phyloP scores from a whole-genome alignment of 768 basidiomycete genomes.

The Pholiota microspora region DNA sequence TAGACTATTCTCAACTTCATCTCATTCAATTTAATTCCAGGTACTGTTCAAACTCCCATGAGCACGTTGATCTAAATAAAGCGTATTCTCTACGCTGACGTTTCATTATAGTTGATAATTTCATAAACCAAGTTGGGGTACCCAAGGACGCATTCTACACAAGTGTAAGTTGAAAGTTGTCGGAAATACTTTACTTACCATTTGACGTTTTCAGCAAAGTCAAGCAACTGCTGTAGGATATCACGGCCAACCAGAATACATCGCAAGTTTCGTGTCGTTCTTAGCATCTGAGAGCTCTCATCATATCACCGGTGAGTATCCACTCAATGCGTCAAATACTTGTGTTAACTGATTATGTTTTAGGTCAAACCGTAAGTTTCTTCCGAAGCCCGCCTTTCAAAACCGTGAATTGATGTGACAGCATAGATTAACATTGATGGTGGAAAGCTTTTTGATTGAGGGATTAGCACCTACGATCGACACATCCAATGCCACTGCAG shows the following conservation, averaged over 20 bases:
- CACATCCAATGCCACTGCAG: too few relatives aligned
- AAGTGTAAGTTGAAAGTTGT: neutral
- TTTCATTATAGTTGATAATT: neutral
- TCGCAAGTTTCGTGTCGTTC: slow-evolving; percentile 33
- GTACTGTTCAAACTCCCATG: slow-evolving; percentile 24
- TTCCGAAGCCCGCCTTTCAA: neutral
- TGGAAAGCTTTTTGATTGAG: slow-evolving; percentile 8
- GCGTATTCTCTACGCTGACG: neutral
- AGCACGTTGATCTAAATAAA: too few relatives aligned
- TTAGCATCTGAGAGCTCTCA: slow-evolving; percentile 31
- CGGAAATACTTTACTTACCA: too few relatives aligned
- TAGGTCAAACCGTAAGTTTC: slow-evolving; percentile 8
- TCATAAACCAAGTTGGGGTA: neutral
- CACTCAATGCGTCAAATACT: neutral
- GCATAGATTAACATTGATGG: slow-evolving; percentile 9
- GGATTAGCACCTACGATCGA: neutral
- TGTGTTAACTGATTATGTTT: neutral
- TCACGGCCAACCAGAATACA: slow-evolving; percentile 27
- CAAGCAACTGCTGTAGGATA: slow-evolving; percentile 15
- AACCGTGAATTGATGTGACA: neutral
- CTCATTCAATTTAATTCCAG: neutral
- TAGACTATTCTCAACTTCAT: neutral
- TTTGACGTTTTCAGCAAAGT: slow-evolving; percentile 2
- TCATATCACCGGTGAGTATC: slow-evolving; percentile 32
- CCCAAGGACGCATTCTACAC: slow-evolving; percentile 8